Conservation (phyloP, 129 eudicot genomes). For the Helichrysum umbraculigerum region DNA sequence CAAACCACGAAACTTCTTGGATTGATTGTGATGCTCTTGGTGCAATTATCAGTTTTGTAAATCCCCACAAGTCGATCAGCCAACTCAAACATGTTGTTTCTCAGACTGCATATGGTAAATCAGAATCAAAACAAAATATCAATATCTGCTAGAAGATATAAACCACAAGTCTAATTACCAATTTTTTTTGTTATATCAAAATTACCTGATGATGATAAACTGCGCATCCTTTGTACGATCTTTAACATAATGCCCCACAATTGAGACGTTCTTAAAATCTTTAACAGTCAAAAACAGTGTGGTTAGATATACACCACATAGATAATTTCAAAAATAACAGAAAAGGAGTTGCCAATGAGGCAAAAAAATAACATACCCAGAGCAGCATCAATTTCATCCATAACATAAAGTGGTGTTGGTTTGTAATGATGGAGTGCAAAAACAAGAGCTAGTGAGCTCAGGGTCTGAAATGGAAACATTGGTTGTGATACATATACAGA, state of each 20-base stretch:
- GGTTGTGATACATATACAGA: not conserved
- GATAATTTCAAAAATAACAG: not conserved
- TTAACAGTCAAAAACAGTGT: slow-evolving; percentile 7
- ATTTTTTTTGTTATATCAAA: not conserved
- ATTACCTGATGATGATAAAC: slow-evolving; percentile 90
- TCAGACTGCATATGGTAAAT: slow-evolving; percentile 56
- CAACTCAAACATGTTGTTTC: slow-evolving; percentile 98
- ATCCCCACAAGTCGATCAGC: slow-evolving; percentile 99
- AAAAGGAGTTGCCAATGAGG: not conserved
- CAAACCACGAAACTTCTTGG: slow-evolving; percentile 83
- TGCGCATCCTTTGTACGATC: slow-evolving; percentile 98
- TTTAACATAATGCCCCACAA: slow-evolving; percentile 97
- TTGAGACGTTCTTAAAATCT: slow-evolving; percentile 94
- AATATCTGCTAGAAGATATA: not conserved
- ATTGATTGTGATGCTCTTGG: slow-evolving; percentile 92
- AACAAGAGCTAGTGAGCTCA: slow-evolving; percentile 94
- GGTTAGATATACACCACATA: not conserved
- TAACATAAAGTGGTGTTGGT: slow-evolving; percentile 97
- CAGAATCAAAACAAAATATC: not conserved
- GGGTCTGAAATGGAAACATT: slow-evolving; percentile 56
- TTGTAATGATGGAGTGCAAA: slow-evolving; percentile 98
- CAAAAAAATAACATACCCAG: slow-evolving; percentile 48
- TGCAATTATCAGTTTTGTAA: slow-evolving; percentile 94
- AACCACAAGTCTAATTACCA: not conserved
- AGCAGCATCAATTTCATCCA: slow-evolving; percentile 99